Conservation (phyloP, 1,139 yeast genomes). For the Taphrina sp. region DNA sequence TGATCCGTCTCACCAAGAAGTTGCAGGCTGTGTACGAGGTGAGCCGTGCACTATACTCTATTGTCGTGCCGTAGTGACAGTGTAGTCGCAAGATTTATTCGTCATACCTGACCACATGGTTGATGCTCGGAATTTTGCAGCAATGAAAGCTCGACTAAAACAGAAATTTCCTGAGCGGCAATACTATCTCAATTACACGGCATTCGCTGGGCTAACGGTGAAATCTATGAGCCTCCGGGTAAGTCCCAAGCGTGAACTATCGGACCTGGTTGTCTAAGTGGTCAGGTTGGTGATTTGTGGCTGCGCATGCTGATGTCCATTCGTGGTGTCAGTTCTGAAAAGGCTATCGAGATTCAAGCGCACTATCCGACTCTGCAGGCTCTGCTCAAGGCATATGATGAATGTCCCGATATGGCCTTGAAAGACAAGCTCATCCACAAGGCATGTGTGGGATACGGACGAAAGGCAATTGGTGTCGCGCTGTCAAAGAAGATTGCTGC, state of each 20-base stretch:
- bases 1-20: conserved; percentile 57
- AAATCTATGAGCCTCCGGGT: conserved; percentile 61
- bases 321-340: conserved; percentile 78
- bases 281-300: conserved; percentile 68
- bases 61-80: not conserved
- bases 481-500: conserved; percentile 31
- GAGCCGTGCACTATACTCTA: not conserved
- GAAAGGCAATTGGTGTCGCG: conserved; percentile 32
- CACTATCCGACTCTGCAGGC: conserved; percentile 62
- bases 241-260: not conserved
- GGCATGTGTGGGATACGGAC: conserved; percentile 32
- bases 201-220: conserved; percentile 68
- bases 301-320: conserved; percentile 73
- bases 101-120: conserved; percentile 38
- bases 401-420: conserved; percentile 43
- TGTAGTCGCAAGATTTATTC: conserved; percentile 27
- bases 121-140: conserved; percentile 35
- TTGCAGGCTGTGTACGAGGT: conserved; percentile 44
- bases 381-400: conserved; percentile 50
- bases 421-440: conserved; percentile 42
- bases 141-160: conserved; percentile 32
- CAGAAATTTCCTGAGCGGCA: conserved; percentile 15
- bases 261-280: not conserved
- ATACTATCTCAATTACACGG: conserved; percentile 46
- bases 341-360: conserved; percentile 73